Evolutionary conservation across 2,329 filamentous ascomycete species (phyloP).

Genomic region (Alternaria longipes): DNA sequence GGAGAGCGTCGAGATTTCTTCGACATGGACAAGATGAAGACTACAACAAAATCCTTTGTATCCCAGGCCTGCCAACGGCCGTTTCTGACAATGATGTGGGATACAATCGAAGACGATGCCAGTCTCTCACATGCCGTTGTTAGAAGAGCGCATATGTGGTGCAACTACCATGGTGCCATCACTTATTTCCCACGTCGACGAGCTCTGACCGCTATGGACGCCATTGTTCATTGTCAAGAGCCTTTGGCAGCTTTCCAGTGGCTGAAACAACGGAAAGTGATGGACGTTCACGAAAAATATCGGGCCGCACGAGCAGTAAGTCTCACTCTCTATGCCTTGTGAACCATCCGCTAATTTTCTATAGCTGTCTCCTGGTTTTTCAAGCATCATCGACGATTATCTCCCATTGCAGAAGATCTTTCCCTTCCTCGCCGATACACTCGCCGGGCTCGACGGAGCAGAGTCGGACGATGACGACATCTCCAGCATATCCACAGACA

Average conservation of each 20-base stretch:
- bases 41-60: conserved; percentile 49
- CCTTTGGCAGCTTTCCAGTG: conserved; percentile 51
- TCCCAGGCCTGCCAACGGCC: conserved; percentile 48
- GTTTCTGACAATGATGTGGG: conserved; percentile 52
- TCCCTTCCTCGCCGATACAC: conserved; percentile 34
- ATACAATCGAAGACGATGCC: conserved; percentile 47
- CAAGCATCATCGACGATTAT: conserved; percentile 45
- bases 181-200: conserved; percentile 39
- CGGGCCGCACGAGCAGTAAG: conserved; percentile 42
- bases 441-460: conserved; percentile 38
- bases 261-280: conserved; percentile 49
- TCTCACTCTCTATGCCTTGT: neutral
- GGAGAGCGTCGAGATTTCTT: conserved; percentile 51
- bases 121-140: conserved; percentile 48
- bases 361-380: conserved; percentile 43
- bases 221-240: conserved; percentile 39
- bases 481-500: conserved; percentile 43
- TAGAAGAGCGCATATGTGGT: conserved; percentile 50
- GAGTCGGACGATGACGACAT: conserved; percentile 34
- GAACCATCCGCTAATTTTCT: neutral
- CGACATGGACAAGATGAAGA: conserved; percentile 52
- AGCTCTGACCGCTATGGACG: conserved; percentile 36
- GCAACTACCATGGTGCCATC: conserved; percentile 48
- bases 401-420: conserved; percentile 41
- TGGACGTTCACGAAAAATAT: conserved; percentile 49